Conservation (phyloP, 352 stramenopile genomes). For the Aphanomyces astaci region DNA sequence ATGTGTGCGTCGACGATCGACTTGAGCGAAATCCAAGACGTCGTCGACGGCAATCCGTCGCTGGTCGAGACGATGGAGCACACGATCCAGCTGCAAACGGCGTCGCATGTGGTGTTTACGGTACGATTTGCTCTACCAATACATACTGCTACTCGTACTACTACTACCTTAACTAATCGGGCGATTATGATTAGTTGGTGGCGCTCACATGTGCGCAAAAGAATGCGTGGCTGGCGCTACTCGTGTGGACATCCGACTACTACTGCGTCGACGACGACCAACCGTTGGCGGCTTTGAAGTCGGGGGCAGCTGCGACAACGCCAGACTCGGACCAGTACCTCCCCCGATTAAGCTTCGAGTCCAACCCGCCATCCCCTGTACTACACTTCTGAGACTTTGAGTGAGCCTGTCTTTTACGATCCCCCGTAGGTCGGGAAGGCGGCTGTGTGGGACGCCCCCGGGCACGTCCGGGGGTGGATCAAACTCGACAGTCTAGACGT, state of each 20-base stretch:
- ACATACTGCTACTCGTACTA: too few species aligned
- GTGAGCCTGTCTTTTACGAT: background rate
- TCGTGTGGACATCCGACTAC: constrained; percentile 83
- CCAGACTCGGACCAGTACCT: constrained; percentile 13
- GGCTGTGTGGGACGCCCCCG: constrained; percentile 16
- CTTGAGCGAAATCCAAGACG: constrained; percentile 67
- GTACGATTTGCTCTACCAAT: too few species aligned
- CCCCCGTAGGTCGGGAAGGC: background rate
- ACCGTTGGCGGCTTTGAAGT: too few species aligned
- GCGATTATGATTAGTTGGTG: constrained; percentile 66
- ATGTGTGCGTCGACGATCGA: constrained; percentile 62
- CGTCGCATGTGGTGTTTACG: constrained; percentile 69
- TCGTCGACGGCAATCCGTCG: constrained; percentile 68
- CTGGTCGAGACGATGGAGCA: constrained; percentile 80
- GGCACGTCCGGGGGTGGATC: constrained; percentile 55
- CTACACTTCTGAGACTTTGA: too few species aligned
- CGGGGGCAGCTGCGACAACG: too few species aligned
- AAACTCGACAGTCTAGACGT: constrained; percentile 50
- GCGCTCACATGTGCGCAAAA: constrained; percentile 74
- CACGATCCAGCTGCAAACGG: constrained; percentile 73
- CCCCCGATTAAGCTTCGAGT: constrained; percentile 17
- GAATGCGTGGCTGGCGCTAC: constrained; percentile 73
- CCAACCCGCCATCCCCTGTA: background rate
- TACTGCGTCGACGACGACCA: constrained; percentile 49
- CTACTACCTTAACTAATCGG: too few species aligned